Conservation (phyloP, 331 rosid genomes). For the Telfairia occidentalis region DNA sequence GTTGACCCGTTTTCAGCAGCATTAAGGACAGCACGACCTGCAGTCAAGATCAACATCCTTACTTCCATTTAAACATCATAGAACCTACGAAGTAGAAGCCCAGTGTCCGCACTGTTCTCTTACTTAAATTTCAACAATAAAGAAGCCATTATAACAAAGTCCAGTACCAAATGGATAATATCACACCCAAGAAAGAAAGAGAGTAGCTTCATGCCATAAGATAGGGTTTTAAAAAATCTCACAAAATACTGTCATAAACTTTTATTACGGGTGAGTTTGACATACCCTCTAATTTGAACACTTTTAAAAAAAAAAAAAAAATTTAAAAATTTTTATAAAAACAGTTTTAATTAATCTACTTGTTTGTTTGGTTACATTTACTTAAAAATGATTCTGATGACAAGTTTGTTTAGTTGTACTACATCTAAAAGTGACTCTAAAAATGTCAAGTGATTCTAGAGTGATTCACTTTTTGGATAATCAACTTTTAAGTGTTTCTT, state of each 20-base stretch:
- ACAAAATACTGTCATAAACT: neutral
- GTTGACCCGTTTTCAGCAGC: constrained; percentile 86
- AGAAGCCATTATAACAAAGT: neutral
- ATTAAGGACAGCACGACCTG: constrained; percentile 88
- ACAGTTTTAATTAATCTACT: too few species aligned
- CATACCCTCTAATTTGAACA: too few species aligned
- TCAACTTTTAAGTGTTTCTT: too few species aligned
- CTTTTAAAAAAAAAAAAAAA: too few species aligned
- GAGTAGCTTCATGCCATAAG: neutral
- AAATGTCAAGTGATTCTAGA: too few species aligned
- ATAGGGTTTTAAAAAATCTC: neutral
- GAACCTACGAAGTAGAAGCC: neutral
- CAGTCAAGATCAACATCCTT: constrained; percentile 17
- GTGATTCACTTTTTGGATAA: too few species aligned
- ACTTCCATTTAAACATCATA: neutral
- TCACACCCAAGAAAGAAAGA: neutral
- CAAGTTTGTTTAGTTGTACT: too few species aligned
- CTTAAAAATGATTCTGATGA: too few species aligned
- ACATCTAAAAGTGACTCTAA: too few species aligned
- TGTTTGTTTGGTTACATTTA: too few species aligned
- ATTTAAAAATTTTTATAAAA: too few species aligned
- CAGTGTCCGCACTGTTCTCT: neutral
- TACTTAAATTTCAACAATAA: neutral
- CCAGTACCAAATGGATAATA: neutral
- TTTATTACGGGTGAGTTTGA: too few species aligned